phyloP scores from a whole-genome alignment of 192 early-diverging fungal genomes.

The Piromyces sp. region DNA sequence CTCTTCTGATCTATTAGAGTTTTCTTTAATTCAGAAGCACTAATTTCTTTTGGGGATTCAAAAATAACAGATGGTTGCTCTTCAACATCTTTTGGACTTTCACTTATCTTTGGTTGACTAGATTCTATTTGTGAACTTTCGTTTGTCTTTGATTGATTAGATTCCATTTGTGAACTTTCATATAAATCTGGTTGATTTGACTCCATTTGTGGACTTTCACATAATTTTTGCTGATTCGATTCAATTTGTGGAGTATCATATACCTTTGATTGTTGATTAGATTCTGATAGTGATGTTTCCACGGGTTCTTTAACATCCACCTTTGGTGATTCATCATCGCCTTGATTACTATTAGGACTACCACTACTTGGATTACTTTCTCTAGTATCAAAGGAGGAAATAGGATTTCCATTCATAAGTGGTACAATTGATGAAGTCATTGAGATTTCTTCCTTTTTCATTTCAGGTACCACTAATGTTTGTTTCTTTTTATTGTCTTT shows the following conservation, averaged over 20 bases:
- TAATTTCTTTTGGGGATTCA: neutral
- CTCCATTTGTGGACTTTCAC: neutral
- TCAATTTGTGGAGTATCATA: neutral
- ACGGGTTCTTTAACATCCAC: too few relatives aligned
- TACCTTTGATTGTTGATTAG: neutral
- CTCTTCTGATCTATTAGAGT: neutral
- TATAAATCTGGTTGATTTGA: too few relatives aligned
- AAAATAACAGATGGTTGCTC: neutral
- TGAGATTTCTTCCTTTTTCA: neutral
- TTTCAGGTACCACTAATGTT: neutral
- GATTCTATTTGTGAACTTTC: neutral
- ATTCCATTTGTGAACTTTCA: too few relatives aligned
- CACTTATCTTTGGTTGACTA: neutral
- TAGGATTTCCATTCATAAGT: neutral
- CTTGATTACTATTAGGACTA: neutral
- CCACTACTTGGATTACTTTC: neutral
- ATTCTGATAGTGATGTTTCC: too few relatives aligned
- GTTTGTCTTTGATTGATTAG: neutral
- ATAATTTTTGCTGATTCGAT: neutral
- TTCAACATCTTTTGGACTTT: neutral
- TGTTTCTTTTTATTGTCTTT: neutral
- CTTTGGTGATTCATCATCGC: neutral
- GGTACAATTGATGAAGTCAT: neutral
- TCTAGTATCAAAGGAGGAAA: neutral
- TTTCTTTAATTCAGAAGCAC: neutral